Evolutionary conservation across 441 rosid genomes (phyloP), one percentile per base, ranked within the genome.

Genomic region (Adansonia rubrostipa): DNA sequence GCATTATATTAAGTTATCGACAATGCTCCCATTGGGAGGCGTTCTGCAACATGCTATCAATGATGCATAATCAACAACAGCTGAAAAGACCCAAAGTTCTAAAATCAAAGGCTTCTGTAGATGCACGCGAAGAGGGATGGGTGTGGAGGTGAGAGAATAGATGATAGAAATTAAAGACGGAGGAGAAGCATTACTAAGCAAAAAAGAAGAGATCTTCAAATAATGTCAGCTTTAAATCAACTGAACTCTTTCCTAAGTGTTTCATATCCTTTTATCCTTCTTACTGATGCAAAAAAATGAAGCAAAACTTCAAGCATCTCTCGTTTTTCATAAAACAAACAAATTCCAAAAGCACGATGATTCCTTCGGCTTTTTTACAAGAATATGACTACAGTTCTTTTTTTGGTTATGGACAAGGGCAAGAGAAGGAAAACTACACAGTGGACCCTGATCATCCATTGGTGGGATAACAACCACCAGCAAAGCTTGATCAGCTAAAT

Each of bases 221-320:
- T 11, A 50, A 71, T 69, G 45, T 28, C 45, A 51, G 22, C 22
- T 51, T 50, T 51, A 51, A 71, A 71, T 15, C 61, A 51, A 71
- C 57, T 28, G 2, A 28, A 71, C 22, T 51, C 61, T 51, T 48
- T 14, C 20, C 20, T 5, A 24, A 15, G 74, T 13, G 71, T 42
- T 9, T 45, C 15, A 45, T 17, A 19, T 47, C 9, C 5, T 5
- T 45, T 44, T 67, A 67, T 45, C 36, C 53, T 67, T 67, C 36
- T 44, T 44, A 51, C 53, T 20, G n/a, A 45, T 13, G 72, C 9
- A 45, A 33, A 67, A 10, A 3, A 42, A 44, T 19, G 9, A 28
- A 45, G 51, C 71, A 67, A 19, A 19, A 36, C 20, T 36, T 36
- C 3, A 36, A 19, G 33, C 54, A 45, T 19, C 71, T 17, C 71